Percentiles rank a stretch among this genome's conserved stretches.
Conservation (phyloP, 2,329 filamentous ascomycete species). For the Corynespora cassiicola region DNA sequence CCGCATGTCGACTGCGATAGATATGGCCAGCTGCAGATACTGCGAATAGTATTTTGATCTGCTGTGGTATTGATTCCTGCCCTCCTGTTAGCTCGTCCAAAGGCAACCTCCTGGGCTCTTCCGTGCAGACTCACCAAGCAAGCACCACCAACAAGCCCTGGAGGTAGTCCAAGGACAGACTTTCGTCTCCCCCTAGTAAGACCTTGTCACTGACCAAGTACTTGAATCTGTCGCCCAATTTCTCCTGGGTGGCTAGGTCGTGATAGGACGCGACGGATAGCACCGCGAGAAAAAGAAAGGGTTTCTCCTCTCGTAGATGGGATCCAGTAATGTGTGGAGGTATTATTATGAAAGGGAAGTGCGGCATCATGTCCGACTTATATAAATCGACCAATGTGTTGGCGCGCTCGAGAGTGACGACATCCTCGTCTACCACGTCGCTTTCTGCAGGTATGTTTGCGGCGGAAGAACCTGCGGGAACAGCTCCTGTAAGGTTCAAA, state of each 20-base stretch:
- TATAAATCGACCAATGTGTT: slow-evolving; percentile 38
- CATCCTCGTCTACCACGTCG: slow-evolving; percentile 36
- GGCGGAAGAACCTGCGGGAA: slow-evolving; percentile 8
- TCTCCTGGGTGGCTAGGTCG: slow-evolving; percentile 41
- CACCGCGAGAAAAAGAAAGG: slow-evolving; percentile 36
- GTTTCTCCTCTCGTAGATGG: slow-evolving; percentile 34
- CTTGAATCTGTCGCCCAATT: slow-evolving; percentile 38
- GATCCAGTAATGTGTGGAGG: slow-evolving; percentile 24
- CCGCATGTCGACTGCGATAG: slow-evolving; percentile 38
- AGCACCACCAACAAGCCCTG: slow-evolving; percentile 35
- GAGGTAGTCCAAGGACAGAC: slow-evolving; percentile 32
- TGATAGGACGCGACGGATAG: slow-evolving; percentile 38
- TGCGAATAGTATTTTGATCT: slow-evolving; percentile 37
- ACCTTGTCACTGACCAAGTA: slow-evolving; percentile 36
- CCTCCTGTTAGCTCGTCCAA: too few species aligned
- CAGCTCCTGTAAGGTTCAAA: too few species aligned
- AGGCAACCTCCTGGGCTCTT: too few species aligned
- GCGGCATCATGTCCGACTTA: slow-evolving; percentile 42
- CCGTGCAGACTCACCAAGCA: slow-evolving; percentile 27
- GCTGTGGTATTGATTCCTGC: slow-evolving; percentile 40
- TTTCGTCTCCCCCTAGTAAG: slow-evolving; percentile 34
- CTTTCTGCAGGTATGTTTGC: slow-evolving; percentile 13
- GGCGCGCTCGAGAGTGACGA: slow-evolving; percentile 32
- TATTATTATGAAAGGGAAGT: slow-evolving; percentile 48
- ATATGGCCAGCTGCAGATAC: slow-evolving; percentile 37